A percentile compares a stretch with the other conserved stretches of the same genome.
Evolutionary conservation across 371 early-diverging fungal genomes (phyloP).

Genomic region (Syncephalastrum racemosum): DNA sequence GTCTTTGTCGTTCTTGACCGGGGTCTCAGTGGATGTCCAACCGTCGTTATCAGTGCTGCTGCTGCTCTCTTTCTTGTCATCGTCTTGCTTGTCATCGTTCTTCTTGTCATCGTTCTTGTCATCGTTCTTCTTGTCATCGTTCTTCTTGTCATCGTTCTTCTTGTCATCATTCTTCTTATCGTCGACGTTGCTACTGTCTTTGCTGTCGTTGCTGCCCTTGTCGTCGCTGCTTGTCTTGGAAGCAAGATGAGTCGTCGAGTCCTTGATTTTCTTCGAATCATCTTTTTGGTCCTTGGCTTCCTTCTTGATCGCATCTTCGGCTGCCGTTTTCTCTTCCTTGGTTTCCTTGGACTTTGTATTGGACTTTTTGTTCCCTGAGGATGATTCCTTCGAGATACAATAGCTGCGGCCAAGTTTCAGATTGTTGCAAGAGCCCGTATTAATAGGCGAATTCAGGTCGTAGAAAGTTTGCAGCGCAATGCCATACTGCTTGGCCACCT

Average conservation of each 20-base stretch:
- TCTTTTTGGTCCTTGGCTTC: background rate
- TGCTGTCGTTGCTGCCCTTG: background rate
- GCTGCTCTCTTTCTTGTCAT: background rate
- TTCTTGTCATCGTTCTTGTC: conserved; percentile 4
- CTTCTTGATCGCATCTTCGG: conserved; percentile 3
- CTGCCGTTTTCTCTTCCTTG: conserved; percentile 2
- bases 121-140: background rate
- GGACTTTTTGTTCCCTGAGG: background rate
- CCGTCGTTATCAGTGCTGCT: conserved; percentile 4
- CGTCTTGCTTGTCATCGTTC: conserved; percentile 1
- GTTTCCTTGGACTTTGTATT: conserved; percentile 3
- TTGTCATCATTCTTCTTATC: background rate
- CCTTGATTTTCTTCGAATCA: conserved; percentile 6
- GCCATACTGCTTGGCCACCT: conserved; percentile 22
- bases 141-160: conserved; percentile 1
- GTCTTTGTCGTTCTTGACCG: conserved; percentile 5
- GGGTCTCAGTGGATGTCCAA: background rate
- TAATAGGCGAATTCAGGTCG: conserved; percentile 18
- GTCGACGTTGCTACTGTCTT: conserved; percentile 1
- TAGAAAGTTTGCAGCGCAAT: conserved; percentile 16
- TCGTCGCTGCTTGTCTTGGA: conserved; percentile 3
- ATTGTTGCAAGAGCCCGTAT: conserved; percentile 22
- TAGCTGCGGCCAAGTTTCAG: conserved; percentile 22
- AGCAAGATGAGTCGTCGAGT: conserved; percentile 4
- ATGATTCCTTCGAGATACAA: conserved; percentile 10